A percentile compares a stretch with the other conserved stretches of the same genome.
These are phyloP conservation scores for Gonium pectorale DNA, from an alignment of 139 green algal species.

Conservation along the genomic window DNA sequence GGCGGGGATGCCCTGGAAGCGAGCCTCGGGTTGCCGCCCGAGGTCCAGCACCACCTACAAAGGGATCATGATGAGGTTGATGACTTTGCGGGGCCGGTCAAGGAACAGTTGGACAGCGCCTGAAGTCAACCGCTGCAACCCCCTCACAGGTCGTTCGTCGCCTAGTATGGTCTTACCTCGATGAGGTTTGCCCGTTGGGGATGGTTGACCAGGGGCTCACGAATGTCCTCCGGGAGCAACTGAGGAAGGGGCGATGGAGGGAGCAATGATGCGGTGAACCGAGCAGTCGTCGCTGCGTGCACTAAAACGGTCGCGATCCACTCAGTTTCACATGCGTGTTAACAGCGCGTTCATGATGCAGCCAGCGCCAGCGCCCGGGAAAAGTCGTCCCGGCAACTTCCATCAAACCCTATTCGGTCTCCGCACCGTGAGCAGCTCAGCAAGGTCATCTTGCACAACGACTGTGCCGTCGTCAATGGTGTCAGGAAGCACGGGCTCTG, in stretches of 20 bases:
- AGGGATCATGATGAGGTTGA: not conserved
- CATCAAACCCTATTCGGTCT: too few relatives aligned
- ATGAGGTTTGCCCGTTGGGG: conserved; percentile 76
- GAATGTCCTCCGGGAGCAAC: conserved; percentile 85
- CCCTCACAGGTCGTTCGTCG: too few relatives aligned
- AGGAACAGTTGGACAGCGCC: too few relatives aligned
- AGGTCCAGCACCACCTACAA: conserved; percentile 89
- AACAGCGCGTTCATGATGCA: too few relatives aligned
- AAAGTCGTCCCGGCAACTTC: too few relatives aligned
- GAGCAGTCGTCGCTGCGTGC: too few relatives aligned
- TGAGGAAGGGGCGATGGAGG: conserved; percentile 4
- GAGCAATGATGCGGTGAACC: too few relatives aligned
- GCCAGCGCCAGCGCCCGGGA: too few relatives aligned
- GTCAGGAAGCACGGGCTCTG: not conserved
- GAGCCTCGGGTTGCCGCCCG: conserved; percentile 76
- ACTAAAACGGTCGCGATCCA: too few relatives aligned
- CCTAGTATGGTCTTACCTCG: too few relatives aligned
- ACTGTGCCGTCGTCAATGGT: conserved; percentile 73
- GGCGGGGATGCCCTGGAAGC: conserved; percentile 69
- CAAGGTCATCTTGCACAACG: conserved; percentile 89
- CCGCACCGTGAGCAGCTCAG: conserved; percentile 76
- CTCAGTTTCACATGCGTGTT: too few relatives aligned
- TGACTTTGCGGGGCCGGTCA: too few relatives aligned
- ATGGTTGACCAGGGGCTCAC: conserved; percentile 76
- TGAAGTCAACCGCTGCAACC: not conserved